Percentiles rank a stretch among this genome's conserved stretches.
Evolutionary conservation across 768 basidiomycete genomes (phyloP).

Genomic region (Mycena pura): DNA sequence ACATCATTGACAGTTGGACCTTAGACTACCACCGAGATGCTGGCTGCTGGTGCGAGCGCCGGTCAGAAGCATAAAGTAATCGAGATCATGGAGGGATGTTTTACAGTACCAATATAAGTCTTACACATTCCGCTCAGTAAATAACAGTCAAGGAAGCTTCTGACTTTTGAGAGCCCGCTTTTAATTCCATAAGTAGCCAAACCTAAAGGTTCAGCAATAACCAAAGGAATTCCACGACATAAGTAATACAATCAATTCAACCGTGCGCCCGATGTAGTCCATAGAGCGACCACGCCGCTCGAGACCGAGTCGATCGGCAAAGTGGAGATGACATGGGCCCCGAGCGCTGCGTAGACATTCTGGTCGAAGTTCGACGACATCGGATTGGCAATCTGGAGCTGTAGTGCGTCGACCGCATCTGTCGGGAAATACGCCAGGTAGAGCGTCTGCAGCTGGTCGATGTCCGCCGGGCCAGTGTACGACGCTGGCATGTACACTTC

Average conservation of each 20-base stretch:
- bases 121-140: too few species aligned
- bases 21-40: too few species aligned
- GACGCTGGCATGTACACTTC: conserved; percentile 2
- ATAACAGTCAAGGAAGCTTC: too few species aligned
- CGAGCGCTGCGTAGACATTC: background rate
- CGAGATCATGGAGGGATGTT: too few species aligned
- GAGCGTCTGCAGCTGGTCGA: background rate
- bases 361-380: background rate
- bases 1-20: too few species aligned
- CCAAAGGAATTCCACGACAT: background rate
- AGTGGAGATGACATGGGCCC: background rate
- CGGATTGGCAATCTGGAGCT: background rate
- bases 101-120: too few species aligned
- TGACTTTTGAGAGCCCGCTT: too few species aligned
- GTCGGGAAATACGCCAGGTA: background rate
- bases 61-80: too few species aligned
- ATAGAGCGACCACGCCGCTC: background rate
- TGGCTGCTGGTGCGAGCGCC: too few species aligned
- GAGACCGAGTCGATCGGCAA: background rate
- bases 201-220: too few species aligned
- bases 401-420: background rate
- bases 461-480: background rate
- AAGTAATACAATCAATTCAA: background rate
- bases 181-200: too few species aligned
- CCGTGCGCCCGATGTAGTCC: background rate